Evolutionary conservation across 805 yeast species (phyloP), one percentile per base, ranked within the genome.

Genomic region (Kazachstania martiniae): DNA sequence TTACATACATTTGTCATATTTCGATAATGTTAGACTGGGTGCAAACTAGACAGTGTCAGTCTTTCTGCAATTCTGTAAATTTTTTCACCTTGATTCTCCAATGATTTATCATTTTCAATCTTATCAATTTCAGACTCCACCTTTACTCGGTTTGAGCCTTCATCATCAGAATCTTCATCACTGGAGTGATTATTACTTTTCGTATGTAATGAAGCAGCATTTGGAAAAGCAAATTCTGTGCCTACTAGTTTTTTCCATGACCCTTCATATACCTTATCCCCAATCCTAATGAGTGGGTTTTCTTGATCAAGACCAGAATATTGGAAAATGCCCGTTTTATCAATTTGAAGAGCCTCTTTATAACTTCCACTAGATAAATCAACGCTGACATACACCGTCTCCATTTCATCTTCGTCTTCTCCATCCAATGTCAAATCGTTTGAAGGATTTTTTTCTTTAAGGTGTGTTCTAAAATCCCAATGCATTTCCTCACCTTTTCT

Each of bases 401-500:
- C 59, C 21, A 34, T 42, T 34, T 62, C 63, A 23, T 61, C 65
- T 32, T 63, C 66, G 3, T 40, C 49, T 7, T 30, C 31, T 6
- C 31, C 24, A 4, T 22, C 34, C 14, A 10, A 17, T 17, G 19
- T 7, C 13, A n/a, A 18, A 8, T 22, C 18, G 16, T 29, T 39
- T 31, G 78, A 93, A 40, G 75, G 80, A 3, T 91, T 79, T 6
- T 95, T 94, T 3, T 95, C 93, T 59, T 83, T 94, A 42, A 71
- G 76, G n/a, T 73, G 74, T 33, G 62, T 65, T 47, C 70, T 72
- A 62, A 86, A 89, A 45, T 77, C 74, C 96, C 96, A 87, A 50
- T 83, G 77, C 93, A 85, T 84, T 54, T 86, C 95, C 47, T 87
- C 91, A 6, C 97, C 97, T 5, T 66, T 57, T 5, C 70, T 53